These are phyloP conservation scores for Paecilomyces sp. DNA, from an alignment of 2,329 filamentous ascomycete genomes.

Conservation along the genomic window DNA sequence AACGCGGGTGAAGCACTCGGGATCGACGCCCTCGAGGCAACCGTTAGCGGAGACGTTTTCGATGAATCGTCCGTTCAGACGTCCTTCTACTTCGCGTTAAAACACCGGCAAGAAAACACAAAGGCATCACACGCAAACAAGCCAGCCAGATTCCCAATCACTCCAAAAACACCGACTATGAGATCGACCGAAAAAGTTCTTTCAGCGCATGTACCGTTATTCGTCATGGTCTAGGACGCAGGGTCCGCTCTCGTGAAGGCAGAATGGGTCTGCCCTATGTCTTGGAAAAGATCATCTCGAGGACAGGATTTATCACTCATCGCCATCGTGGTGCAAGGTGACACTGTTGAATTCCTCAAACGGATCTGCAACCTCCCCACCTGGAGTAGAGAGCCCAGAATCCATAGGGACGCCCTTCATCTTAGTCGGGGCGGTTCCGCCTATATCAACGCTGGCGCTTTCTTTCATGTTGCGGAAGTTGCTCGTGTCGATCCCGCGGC, in stretches of 20 bases:
- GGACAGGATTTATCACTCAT: constrained; percentile 45
- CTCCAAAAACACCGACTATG: background rate
- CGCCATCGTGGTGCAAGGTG: constrained; percentile 91
- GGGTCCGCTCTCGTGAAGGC: background rate
- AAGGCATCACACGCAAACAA: background rate
- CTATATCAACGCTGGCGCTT: constrained; percentile 78
- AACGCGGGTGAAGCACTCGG: background rate
- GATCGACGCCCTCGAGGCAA: background rate
- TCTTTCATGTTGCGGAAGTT: constrained; percentile 99
- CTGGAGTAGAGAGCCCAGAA: constrained; percentile 76
- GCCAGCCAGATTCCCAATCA: background rate
- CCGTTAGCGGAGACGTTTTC: background rate
- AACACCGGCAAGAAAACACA: background rate
- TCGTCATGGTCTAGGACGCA: background rate
- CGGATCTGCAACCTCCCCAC: constrained; percentile 74
- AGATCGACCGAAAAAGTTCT: background rate
- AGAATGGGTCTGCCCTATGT: background rate
- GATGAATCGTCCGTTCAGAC: background rate
- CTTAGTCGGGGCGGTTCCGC: constrained; percentile 34
- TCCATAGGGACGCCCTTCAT: constrained; percentile 78
- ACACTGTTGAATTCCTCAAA: constrained; percentile 99
- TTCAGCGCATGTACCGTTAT: background rate
- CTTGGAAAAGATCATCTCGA: background rate
- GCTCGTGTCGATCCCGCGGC: constrained; percentile 82
- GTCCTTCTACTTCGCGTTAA: background rate